A percentile compares a stretch with the other conserved stretches of the same genome.
phyloP scores from a whole-genome alignment of 176 grass and related monocot genomes.

The Avena sativa region DNA sequence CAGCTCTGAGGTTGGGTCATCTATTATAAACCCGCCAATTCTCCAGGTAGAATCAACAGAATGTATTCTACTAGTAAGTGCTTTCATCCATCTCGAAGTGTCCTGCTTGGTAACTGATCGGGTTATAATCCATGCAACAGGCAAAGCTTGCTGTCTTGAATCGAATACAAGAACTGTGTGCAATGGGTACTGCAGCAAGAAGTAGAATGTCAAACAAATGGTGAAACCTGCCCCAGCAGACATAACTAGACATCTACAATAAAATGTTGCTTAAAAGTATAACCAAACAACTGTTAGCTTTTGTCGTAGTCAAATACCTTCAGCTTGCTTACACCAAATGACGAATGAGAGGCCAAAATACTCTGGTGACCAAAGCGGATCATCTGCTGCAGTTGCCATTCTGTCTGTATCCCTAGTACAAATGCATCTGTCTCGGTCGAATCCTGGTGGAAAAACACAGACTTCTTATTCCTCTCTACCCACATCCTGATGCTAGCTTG shows the following conservation, averaged over 20 bases:
- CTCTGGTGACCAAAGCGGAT: constrained; percentile 84
- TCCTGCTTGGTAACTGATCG: constrained; percentile 81
- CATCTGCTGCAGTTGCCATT: constrained; percentile 93
- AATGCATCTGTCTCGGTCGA: constrained; percentile 82
- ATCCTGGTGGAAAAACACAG: constrained; percentile 81
- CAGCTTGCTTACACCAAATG: constrained; percentile 89
- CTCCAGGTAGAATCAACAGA: constrained; percentile 68
- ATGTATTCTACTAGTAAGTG: constrained; percentile 70
- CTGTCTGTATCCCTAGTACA: constrained; percentile 73
- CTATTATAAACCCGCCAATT: constrained; percentile 73
- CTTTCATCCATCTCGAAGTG: constrained; percentile 83
- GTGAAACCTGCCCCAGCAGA: background rate
- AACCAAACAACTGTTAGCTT: background rate
- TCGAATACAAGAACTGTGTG: constrained; percentile 88
- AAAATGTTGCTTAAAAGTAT: background rate
- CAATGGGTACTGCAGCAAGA: constrained; percentile 76
- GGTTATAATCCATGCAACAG: constrained; percentile 81
- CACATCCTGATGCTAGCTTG: constrained; percentile 88
- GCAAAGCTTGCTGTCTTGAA: constrained; percentile 79
- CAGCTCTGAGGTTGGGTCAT: constrained; percentile 82
- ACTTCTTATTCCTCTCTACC: constrained; percentile 92
- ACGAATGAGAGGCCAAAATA: constrained; percentile 64
- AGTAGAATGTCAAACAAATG: constrained; percentile 36
- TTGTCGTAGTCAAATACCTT: constrained; percentile 61
- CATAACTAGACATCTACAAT: constrained; percentile 1